Evolutionary conservation across 1,284 basidiomycete genomes (phyloP).

Genomic region (Moesziomyces sp.): DNA sequence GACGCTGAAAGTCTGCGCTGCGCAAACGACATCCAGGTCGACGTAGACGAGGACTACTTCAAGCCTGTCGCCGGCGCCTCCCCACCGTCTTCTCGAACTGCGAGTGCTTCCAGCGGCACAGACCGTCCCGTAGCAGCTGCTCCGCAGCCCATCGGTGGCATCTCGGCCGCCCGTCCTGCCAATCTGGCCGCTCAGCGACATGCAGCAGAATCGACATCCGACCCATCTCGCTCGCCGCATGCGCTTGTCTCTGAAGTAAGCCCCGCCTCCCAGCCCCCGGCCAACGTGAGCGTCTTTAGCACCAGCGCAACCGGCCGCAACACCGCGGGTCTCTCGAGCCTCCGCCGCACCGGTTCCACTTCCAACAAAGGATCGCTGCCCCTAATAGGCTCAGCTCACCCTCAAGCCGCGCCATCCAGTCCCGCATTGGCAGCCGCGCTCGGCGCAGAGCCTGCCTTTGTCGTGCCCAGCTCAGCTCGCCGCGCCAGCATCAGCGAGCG

Average conservation of each 20-base stretch:
- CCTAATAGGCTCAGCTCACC: slow-evolving; percentile 8
- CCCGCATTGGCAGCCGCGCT: slow-evolving; percentile 46
- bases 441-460: slow-evolving; percentile 51
- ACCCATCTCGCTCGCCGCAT: neutral
- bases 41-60: slow-evolving; percentile 60
- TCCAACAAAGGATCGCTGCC: slow-evolving; percentile 27
- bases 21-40: slow-evolving; percentile 32
- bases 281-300: slow-evolving; percentile 51
- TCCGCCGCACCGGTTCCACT: slow-evolving; percentile 37
- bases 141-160: slow-evolving; percentile 37
- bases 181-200: slow-evolving; percentile 19
- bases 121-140: neutral
- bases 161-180: slow-evolving; percentile 37
- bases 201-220: slow-evolving; percentile 10
- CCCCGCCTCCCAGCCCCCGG: slow-evolving; percentile 34
- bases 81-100: neutral
- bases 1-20: slow-evolving; percentile 27
- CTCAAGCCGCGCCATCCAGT: slow-evolving; percentile 33
- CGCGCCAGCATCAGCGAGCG: slow-evolving; percentile 45
- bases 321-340: slow-evolving; percentile 55
- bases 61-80: slow-evolving; percentile 9
- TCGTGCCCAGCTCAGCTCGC: slow-evolving; percentile 37
- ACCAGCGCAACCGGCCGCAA: slow-evolving; percentile 42
- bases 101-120: no score
- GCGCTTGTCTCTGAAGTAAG: slow-evolving; percentile 3